These are phyloP conservation scores for Francoa sonchifolia DNA, from an alignment of 441 rosid genomes.

Conservation along the genomic window DNA sequence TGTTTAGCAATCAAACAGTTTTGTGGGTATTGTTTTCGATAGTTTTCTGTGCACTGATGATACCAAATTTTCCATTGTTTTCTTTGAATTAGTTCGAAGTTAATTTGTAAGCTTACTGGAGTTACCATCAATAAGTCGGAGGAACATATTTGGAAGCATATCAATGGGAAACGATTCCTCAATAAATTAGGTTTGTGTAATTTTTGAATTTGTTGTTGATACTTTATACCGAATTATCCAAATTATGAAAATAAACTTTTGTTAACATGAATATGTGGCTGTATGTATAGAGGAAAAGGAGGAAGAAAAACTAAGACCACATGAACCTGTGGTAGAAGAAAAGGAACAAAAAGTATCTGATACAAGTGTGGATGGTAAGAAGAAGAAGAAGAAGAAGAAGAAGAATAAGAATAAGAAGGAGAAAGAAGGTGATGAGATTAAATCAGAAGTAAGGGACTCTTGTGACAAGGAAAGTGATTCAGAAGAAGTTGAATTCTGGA, in stretches of 20 bases:
- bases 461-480: conserved; percentile 35
- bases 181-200: conserved; percentile 57
- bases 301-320: conserved; percentile 20
- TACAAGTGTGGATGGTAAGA: conserved; percentile 15
- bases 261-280: background rate
- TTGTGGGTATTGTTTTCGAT: background rate
- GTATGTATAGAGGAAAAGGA: conserved; percentile 56
- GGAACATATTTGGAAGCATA: conserved; percentile 93
- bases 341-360: conserved; percentile 16
- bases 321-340: conserved; percentile 19
- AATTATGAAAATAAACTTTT: too few relatives aligned
- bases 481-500: conserved; percentile 77
- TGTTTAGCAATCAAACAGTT: background rate
- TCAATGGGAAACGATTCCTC: conserved; percentile 76
- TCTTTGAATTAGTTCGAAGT: conserved; percentile 45
- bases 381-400: conserved; percentile 25
- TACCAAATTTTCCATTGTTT: conserved; percentile 5
- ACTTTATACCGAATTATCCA: too few relatives aligned
- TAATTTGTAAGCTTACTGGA: conserved; percentile 82
- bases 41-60: too few relatives aligned
- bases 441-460: conserved; percentile 41
- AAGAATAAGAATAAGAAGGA: conserved; percentile 21
- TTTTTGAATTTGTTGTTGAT: background rate
- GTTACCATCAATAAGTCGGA: conserved; percentile 78
- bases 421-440: conserved; percentile 29